Percentiles rank a stretch among this genome's conserved stretches.
Conservation (phyloP, 2,329 filamentous ascomycete species). For the Myriosclerotinia duriaeana region DNA sequence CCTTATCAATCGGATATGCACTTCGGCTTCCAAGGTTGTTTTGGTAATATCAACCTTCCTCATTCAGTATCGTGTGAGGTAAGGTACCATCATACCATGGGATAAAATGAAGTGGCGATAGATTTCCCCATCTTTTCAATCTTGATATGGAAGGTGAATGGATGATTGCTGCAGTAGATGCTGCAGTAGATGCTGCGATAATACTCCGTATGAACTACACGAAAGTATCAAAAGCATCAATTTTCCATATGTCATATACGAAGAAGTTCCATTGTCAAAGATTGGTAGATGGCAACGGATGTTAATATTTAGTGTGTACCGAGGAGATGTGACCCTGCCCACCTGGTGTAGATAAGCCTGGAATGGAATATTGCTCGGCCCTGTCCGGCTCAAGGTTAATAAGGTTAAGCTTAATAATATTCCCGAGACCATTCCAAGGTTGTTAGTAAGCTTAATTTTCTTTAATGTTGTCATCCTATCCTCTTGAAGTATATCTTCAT, state of each 20-base stretch:
- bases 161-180: too few species aligned
- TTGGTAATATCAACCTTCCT: background rate
- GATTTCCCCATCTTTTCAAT: constrained; percentile 1
- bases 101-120: constrained; percentile 6
- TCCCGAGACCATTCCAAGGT: background rate
- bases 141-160: constrained; percentile 15
- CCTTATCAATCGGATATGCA: constrained; percentile 12
- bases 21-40: too few species aligned
- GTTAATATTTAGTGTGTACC: too few species aligned
- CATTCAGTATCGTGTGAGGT: constrained; percentile 13
- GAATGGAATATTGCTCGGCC: background rate
- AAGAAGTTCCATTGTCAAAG: background rate
- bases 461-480: background rate
- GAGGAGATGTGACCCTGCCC: background rate
- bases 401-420: background rate
- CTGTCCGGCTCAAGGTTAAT: background rate
- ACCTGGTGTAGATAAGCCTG: background rate
- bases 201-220: background rate
- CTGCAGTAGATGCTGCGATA: background rate
- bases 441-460: background rate
- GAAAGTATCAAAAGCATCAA: background rate
- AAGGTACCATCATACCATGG: constrained; percentile 11
- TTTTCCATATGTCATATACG: background rate
- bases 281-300: background rate
- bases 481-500: background rate